Conservation (phyloP, 148 eudicot genomes). For the Pouteria glomerata region DNA sequence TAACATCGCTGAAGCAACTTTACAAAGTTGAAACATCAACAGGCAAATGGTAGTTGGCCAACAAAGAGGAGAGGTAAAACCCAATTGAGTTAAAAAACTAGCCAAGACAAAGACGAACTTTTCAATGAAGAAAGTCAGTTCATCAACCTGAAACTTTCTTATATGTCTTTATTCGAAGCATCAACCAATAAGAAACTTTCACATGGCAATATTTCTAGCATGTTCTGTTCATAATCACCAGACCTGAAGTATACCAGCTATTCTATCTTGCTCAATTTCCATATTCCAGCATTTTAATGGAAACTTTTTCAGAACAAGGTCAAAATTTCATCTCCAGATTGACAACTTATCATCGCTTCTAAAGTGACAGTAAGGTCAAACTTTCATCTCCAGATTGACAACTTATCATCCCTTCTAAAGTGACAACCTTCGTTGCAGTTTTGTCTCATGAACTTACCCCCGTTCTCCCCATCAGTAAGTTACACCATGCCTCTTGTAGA, state of each 20-base stretch:
- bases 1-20: not conserved
- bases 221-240: slow-evolving; percentile 9
- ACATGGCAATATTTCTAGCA: slow-evolving; percentile 1
- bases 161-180: not conserved
- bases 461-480: not conserved
- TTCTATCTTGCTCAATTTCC: not conserved
- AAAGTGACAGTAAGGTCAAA: no score
- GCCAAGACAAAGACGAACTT: not conserved
- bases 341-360: not conserved
- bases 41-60: not conserved
- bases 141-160: not conserved
- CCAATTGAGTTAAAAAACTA: slow-evolving; percentile 1
- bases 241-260: not conserved
- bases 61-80: not conserved
- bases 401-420: not conserved
- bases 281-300: not conserved
- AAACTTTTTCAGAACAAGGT: not conserved
- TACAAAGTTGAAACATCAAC: not conserved
- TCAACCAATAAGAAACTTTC: not conserved
- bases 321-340: not conserved
- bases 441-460: not conserved
- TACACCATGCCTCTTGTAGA: not conserved
- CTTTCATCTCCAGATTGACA: not conserved
- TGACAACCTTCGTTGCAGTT: not conserved
- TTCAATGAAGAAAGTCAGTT: not conserved